Evolutionary conservation across 2,329 filamentous ascomycete species (phyloP).

Genomic region (Emmonsiellopsis sp.): DNA sequence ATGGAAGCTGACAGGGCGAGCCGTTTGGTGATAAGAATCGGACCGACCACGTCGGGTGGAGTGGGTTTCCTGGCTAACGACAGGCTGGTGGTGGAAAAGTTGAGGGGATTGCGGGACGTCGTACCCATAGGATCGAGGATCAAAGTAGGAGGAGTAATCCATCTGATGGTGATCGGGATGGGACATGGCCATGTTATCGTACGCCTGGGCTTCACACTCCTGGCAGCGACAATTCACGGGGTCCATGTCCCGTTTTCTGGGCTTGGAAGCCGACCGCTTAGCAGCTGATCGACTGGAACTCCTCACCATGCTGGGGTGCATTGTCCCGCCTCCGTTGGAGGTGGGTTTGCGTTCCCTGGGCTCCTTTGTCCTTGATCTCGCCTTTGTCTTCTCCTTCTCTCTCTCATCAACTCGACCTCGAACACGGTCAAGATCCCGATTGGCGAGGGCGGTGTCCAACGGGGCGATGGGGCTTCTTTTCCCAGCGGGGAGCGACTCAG

Average conservation of each 20-base stretch:
- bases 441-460: constrained; percentile 25
- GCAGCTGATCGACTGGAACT: constrained; percentile 21
- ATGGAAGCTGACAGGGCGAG: constrained; percentile 33
- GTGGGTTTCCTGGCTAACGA: constrained; percentile 21
- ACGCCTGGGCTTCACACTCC: constrained; percentile 28
- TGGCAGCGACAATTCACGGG: constrained; percentile 26
- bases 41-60: constrained; percentile 20
- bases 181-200: constrained; percentile 6
- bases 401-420: constrained; percentile 16
- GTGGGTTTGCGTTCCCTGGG: constrained; percentile 18
- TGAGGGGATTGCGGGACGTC: constrained; percentile 21
- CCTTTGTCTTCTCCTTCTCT: constrained; percentile 20
- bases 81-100: constrained; percentile 19
- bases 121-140: constrained; percentile 13
- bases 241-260: constrained; percentile 23
- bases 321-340: constrained; percentile 23
- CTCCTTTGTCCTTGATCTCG: constrained; percentile 9
- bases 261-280: constrained; percentile 26
- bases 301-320: constrained; percentile 26
- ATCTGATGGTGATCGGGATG: constrained; percentile 23
- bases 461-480: constrained; percentile 31
- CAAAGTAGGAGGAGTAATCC: constrained; percentile 20
- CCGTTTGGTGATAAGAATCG: constrained; percentile 26
- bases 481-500: constrained; percentile 42
- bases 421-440: constrained; percentile 10